Evolutionary conservation across 441 rosid genomes (phyloP), one percentile per base, ranked within the genome.

Genomic region (Gossypium trilobum): DNA sequence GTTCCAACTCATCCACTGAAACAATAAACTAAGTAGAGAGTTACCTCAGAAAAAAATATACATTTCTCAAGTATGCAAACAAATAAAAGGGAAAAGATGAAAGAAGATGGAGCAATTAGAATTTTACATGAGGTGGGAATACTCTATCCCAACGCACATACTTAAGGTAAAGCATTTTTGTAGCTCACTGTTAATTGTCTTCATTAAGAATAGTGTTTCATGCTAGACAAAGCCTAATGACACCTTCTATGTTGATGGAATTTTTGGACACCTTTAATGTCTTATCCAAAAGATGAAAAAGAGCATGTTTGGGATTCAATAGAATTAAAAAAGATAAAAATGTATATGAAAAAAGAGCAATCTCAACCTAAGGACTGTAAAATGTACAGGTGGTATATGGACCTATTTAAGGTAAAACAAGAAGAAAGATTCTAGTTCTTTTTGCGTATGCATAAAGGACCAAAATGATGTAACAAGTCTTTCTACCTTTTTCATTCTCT

Each of bases 1-100:
- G 88, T 73, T 91, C 92, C 90, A 91, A 77, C 74, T 92, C 96
- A 74, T 92, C 98, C 73, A 95, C 98, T 91, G 79, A 27, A 33
- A 74, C 4, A 73, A 17, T 52, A 74, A 77, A 69, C 44, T n/a
- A 51, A 19, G 57, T 36, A 68, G 5, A 68, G 3, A 73, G 68
- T 77, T 66, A 80, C 42, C 20, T 70, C 56, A 50, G 23, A 33
- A 58, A 33, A 33, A 33, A 33, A 6, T 46, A 13, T 19, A 44
- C 17, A 46, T 55, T 44, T 55, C 20, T 64, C 22, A n/a, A 3
- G 39, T 5, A 48, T 7, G 20, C 42, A 48, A 66, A 48, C 7
- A 48, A 29, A 23, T 11, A 48, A 23, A 51, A 36, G 9, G 17
- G 6, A 66, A 31, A n/a, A 58, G 75, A 23, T 9, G 51, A 16